These are phyloP conservation scores for Ganoderma boninense DNA, from an alignment of 1,284 basidiomycete species.

Conservation along the genomic window DNA sequence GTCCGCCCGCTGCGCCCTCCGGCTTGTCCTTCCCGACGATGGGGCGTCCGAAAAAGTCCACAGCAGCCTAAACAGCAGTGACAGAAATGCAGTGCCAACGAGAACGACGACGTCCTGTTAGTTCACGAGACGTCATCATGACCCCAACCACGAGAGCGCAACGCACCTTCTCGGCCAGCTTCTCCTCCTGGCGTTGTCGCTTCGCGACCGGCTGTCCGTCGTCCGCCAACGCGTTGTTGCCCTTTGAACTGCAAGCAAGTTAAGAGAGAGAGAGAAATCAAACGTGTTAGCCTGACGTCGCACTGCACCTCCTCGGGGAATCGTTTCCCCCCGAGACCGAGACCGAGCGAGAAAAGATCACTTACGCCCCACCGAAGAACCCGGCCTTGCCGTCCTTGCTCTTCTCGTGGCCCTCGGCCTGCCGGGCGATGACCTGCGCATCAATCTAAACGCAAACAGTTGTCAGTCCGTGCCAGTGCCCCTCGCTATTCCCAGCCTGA, in stretches of 20 bases:
- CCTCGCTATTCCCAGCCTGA: not conserved
- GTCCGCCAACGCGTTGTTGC: constrained; percentile 17
- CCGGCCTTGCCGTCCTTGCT: constrained; percentile 51
- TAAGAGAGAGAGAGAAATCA: not conserved
- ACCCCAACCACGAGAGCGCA: not conserved
- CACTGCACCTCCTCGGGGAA: not conserved
- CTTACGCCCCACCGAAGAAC: constrained; percentile 49
- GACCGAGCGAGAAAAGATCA: constrained; percentile 5
- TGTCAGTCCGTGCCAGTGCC: not conserved
- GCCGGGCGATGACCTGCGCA: constrained; percentile 64
- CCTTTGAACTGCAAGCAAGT: constrained; percentile 19
- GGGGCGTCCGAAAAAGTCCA: constrained; percentile 95
- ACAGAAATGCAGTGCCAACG: constrained; percentile 18
- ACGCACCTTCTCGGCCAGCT: constrained; percentile 72
- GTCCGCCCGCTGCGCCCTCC: constrained; percentile 40
- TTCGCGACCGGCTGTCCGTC: constrained; percentile 31
- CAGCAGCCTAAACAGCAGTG: constrained; percentile 64
- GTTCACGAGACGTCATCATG: not conserved
- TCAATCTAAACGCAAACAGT: constrained; percentile 66
- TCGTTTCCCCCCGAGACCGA: not conserved
- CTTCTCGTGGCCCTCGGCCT: constrained; percentile 62
- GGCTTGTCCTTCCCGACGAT: constrained; percentile 52
- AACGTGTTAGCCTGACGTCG: not conserved
- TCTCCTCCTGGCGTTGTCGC: constrained; percentile 39
- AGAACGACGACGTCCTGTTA: not conserved